These are phyloP conservation scores for Papiliotrema nemorosa DNA, from an alignment of 1,284 basidiomycete species.

Conservation along the genomic window DNA sequence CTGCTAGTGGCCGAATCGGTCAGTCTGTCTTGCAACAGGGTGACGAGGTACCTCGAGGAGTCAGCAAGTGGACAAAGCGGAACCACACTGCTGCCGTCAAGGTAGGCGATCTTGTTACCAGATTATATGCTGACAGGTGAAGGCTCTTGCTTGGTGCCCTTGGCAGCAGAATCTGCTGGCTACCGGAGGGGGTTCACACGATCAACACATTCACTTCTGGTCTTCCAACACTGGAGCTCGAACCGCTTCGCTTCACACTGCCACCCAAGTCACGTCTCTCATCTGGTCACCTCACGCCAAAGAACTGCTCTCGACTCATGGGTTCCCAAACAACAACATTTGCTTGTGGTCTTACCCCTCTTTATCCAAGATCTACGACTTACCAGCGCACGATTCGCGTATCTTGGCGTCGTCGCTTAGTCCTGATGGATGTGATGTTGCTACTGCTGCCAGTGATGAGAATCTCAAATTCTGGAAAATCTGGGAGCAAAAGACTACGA, in stretches of 20 bases:
- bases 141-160: constrained; percentile 95
- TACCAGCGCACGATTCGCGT: constrained; percentile 86
- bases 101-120: constrained; percentile 49
- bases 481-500: constrained; percentile 44
- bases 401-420: constrained; percentile 80
- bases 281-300: constrained; percentile 86
- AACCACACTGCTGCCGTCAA: constrained; percentile 95
- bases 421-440: constrained; percentile 83
- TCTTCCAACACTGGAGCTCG: constrained; percentile 84
- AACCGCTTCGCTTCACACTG: constrained; percentile 74
- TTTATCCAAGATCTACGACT: constrained; percentile 75
- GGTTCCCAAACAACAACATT: constrained; percentile 68
- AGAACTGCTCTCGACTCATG: constrained; percentile 89
- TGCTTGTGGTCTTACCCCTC: constrained; percentile 54
- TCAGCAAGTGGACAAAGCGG: constrained; percentile 84
- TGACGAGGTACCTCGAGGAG: constrained; percentile 56
- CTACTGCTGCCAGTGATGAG: constrained; percentile 87
- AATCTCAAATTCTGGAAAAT: constrained; percentile 67
- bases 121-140: background rate
- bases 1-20: constrained; percentile 56
- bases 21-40: constrained; percentile 43
- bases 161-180: constrained; percentile 93
- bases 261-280: constrained; percentile 87
- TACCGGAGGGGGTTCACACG: constrained; percentile 89
- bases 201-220: constrained; percentile 93